Conservation (phyloP, 495 filamentous ascomycete genomes). For the Podospora bellae-mahoneyi region DNA sequence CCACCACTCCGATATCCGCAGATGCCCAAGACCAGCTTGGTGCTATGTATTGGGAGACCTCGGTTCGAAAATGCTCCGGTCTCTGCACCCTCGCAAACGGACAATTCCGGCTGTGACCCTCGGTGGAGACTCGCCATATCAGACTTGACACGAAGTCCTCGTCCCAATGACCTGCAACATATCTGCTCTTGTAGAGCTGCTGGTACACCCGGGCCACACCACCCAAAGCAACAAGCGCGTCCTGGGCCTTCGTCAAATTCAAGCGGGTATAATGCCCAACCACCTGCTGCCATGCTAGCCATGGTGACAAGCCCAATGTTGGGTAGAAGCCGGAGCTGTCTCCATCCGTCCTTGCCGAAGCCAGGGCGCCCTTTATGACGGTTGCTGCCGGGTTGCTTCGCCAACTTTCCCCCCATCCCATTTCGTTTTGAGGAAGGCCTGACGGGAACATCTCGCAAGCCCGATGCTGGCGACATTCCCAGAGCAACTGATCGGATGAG, state of each 20-base stretch:
- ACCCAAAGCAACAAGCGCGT: not conserved
- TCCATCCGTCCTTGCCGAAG: not conserved
- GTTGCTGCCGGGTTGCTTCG: not conserved
- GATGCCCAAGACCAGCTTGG: not conserved
- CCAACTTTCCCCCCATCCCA: not conserved
- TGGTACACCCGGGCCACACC: not conserved
- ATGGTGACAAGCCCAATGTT: constrained; percentile 2
- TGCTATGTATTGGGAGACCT: not conserved
- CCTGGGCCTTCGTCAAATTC: not conserved
- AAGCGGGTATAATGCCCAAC: not conserved
- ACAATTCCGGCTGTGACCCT: not conserved
- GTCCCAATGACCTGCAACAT: not conserved
- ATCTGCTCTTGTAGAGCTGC: not conserved
- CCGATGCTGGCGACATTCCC: not conserved
- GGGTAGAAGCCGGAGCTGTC: not conserved
- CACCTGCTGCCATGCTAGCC: not conserved
- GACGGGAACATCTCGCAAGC: not conserved
- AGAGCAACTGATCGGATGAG: not conserved
- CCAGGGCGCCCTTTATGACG: not conserved
- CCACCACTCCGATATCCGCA: not conserved
- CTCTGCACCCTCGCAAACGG: not conserved
- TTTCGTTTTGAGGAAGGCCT: not conserved
- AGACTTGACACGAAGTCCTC: not conserved
- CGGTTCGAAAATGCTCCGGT: not conserved
- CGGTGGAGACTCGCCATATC: not conserved